Base-by-base conservation (phyloP, 768 basidiomycete species). In the Russula olivacea region DNA sequence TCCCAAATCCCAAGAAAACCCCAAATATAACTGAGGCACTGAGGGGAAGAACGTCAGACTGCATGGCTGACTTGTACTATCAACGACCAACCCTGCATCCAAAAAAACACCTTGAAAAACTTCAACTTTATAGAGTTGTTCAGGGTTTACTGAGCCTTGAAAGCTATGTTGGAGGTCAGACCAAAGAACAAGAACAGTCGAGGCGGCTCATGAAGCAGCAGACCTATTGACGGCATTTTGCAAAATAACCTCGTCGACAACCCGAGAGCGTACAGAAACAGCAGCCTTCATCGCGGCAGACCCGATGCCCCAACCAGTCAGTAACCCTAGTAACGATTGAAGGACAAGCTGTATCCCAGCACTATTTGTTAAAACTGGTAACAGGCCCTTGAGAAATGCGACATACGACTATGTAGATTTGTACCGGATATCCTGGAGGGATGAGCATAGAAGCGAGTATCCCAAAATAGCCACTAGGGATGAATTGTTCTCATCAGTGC, bases 281-380 rank as follows among this genome's bases (percentile, higher is more conserved):
- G 77, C 77, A 0, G 80, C 78, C 3, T 78, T 77, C 83, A 85
- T 84, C 0, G 76, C 81, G 0, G 80, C 82, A 19, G 74, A 72
- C 3, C 82, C 81, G 67, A 82, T 76, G 0, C 78, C 83, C 83
- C 84, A 86, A 21, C 83, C 83, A 1, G 79, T 28, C 7, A 75
- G 72, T 45, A 82, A 66, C 2, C 83, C 83, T 12, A 83, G 25
- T 6, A 64, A 50, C 10, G 58, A 47, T 45, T 64, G 63, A 21
- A 52, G 4, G 48, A 60, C 30, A 14, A 56, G 5, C 63, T 64
- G 49, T 43, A 25, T 9, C 43, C 53, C n/a, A 28, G 32, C 21
- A 51, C 36, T 19, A 45, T 5, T 36, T 25, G 47, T 12, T 48
- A 15, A 25, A 80, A 65, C 81, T 63, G 0, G 77, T 81, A 19